phyloP scores from a whole-genome alignment of 306 rosid species.

The Medicago ruthenica region DNA sequence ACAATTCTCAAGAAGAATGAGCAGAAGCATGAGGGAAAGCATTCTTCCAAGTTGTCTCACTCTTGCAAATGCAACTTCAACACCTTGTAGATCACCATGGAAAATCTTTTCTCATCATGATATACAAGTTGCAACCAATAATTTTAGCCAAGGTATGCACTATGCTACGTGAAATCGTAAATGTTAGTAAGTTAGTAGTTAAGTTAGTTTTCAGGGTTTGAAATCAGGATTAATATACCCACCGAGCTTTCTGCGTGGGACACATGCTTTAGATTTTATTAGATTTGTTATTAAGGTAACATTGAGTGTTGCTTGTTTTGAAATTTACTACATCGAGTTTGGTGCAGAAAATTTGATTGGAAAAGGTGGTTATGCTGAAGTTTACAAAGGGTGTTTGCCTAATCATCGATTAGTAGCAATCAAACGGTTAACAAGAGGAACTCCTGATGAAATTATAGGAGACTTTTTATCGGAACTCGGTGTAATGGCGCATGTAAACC shows the following conservation, averaged over 20 bases:
- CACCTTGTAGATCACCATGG: slow-evolving; percentile 70
- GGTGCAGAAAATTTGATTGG: slow-evolving; percentile 87
- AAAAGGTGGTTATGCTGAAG: slow-evolving; percentile 97
- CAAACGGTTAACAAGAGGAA: slow-evolving; percentile 77
- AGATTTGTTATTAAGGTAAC: slow-evolving; percentile 18
- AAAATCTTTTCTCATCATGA: slow-evolving; percentile 75
- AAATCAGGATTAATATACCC: neutral
- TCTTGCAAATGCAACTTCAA: slow-evolving; percentile 49
- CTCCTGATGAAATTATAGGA: slow-evolving; percentile 71
- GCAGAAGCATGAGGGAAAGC: slow-evolving; percentile 72
- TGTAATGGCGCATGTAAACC: slow-evolving; percentile 89
- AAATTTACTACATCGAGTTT: slow-evolving; percentile 32
- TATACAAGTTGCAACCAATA: slow-evolving; percentile 72
- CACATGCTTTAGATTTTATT: neutral
- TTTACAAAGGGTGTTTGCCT: slow-evolving; percentile 81
- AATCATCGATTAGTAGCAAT: slow-evolving; percentile 78
- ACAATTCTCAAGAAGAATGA: slow-evolving; percentile 65
- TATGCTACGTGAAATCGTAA: neutral
- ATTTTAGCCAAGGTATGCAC: slow-evolving; percentile 71
- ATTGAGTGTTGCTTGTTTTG: slow-evolving; percentile 14
- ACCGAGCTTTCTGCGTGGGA: neutral
- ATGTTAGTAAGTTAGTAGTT: too few relatives aligned
- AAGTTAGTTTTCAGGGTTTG: neutral
- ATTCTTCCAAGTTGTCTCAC: slow-evolving; percentile 52
- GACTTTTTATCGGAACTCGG: slow-evolving; percentile 92